Base-by-base conservation (phyloP, 2,329 filamentous ascomycete species). In the Lachnellula cervina region DNA sequence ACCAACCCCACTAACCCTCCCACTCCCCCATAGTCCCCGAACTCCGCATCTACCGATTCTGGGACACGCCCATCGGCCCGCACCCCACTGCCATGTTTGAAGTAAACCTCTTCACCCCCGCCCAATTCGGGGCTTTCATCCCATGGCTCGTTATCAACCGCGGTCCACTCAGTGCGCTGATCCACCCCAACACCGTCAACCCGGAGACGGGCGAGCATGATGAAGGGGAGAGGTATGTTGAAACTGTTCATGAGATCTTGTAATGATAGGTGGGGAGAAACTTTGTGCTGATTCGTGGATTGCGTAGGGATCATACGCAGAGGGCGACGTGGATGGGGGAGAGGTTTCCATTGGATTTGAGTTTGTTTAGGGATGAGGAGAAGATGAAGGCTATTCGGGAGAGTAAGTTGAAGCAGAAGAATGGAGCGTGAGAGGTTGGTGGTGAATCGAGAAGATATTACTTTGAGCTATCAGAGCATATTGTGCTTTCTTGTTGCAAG, bases 21-120 rank as follows among this genome's bases (percentile, higher is more conserved):
- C 37, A 23, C 21, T 13, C 11, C 43, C 43, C 19, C 43, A 32
- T 58, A 91, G 88, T 96, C 67, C 90, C 91, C 8, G 91, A 96
- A 69, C 77, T 96, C 17, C 81, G 90, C 52, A 87, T 95, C 64
- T 96, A 96, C 70, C 77, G 72, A 14, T 76, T 96, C 62, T 95
- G 83, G 81, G 87, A 94, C 62, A 72, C 75, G 14, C 90, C 91
- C 0, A 72, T 96, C 28, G 92, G 91, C 0, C 91, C 91, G 0
- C 91, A 96, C 70, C 86, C 88, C 0, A 72, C 90, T 0, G 88
- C 85, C 51, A 96, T 96, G 90, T 96, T 96, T 66, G 92, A 97
- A 72, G 90, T 96, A 46, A 95, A 95, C 64, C 46, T 96, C 19
- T 90, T 93, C 70, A 90, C 86, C 0, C 92, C 91, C 0, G 85